Evolutionary conservation across 1,284 basidiomycete species (phyloP).

Genomic region (Puccinia novopanici): DNA sequence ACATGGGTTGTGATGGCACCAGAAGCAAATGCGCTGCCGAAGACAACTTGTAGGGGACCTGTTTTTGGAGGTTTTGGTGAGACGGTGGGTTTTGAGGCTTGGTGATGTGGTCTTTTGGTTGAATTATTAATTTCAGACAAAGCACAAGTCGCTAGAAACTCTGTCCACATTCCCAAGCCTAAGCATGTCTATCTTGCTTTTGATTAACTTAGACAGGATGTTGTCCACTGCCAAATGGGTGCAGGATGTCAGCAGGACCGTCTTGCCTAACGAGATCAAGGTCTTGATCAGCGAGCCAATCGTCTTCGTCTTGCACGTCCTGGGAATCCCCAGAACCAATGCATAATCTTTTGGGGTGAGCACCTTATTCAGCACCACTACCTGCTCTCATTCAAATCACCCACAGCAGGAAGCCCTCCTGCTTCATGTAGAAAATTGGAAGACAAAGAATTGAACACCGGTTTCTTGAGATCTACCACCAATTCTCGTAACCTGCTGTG

Average conservation of each 20-base stretch:
- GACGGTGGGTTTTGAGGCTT: background rate
- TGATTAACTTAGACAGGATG: constrained; percentile 72
- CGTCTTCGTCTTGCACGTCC: constrained; percentile 95
- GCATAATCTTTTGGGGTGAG: constrained; percentile 84
- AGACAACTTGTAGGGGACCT: background rate
- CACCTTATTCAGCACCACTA: constrained; percentile 71
- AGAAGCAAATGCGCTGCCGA: constrained; percentile 28
- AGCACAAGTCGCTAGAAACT: constrained; percentile 54
- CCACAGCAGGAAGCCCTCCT: constrained; percentile 51
- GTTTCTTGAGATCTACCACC: constrained; percentile 77
- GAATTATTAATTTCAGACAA: background rate
- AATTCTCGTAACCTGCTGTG: constrained; percentile 66
- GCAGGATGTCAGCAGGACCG: constrained; percentile 83
- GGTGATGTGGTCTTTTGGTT: background rate
- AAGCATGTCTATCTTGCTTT: constrained; percentile 71
- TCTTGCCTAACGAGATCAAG: constrained; percentile 78
- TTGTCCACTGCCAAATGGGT: constrained; percentile 98
- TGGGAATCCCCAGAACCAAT: constrained; percentile 93
- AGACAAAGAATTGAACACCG: constrained; percentile 65
- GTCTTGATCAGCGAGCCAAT: constrained; percentile 82
- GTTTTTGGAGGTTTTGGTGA: background rate
- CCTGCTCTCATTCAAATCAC: constrained; percentile 75
- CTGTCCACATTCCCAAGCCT: constrained; percentile 89
- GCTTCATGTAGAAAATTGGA: constrained; percentile 34
- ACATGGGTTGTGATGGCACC: constrained; percentile 15